Evolutionary conservation across 768 basidiomycete genomes (phyloP).

Genomic region (Agaricus blazei): DNA sequence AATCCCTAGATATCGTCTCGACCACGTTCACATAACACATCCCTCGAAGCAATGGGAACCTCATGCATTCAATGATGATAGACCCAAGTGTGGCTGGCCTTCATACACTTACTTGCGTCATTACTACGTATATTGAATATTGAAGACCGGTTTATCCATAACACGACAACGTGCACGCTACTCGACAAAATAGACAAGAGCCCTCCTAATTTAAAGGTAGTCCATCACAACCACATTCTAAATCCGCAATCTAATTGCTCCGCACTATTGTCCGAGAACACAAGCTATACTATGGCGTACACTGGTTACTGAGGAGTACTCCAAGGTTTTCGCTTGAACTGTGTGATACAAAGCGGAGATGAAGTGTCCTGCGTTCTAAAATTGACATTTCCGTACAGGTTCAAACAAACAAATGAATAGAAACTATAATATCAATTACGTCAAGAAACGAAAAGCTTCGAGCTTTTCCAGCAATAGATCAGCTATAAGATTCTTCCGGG

Average conservation of each 20-base stretch:
- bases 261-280: background rate
- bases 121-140: background rate
- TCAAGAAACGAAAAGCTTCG: conserved; percentile 1
- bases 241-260: background rate
- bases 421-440: background rate
- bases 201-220: background rate
- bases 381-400: background rate
- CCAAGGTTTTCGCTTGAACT: background rate
- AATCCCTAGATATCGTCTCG: no score
- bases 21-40: no score
- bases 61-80: background rate
- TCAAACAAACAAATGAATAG: background rate
- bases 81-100: background rate
- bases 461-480: background rate
- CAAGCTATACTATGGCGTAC: background rate
- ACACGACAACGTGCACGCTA: background rate
- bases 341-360: conserved; percentile 1
- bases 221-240: background rate
- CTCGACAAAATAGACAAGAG: background rate
- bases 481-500: background rate
- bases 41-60: no score
- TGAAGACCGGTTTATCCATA: conserved; percentile 2
- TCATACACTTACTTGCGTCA: background rate
- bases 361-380: background rate
- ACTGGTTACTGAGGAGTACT: background rate